Evolutionary conservation across 1,139 yeast species (phyloP).

Genomic region (Yamadazyma songkhlaensis): DNA sequence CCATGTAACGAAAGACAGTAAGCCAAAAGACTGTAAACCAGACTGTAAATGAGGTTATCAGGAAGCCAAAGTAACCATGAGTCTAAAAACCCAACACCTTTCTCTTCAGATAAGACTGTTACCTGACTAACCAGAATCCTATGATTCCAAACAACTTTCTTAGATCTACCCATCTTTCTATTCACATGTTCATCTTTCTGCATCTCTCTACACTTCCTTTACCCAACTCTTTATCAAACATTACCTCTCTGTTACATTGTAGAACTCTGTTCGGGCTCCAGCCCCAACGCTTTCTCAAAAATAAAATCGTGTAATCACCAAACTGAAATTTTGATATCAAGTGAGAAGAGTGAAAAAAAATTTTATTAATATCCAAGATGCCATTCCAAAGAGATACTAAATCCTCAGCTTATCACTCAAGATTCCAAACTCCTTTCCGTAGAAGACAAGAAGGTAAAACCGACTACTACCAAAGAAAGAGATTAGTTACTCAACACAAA

Average conservation of each 20-base stretch:
- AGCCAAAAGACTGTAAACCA: no score
- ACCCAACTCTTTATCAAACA: no score
- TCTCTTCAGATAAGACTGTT: no score
- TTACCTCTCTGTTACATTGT: background rate
- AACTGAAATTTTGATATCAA: conserved; percentile 6
- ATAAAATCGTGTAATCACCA: conserved; percentile 3
- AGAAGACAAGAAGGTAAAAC: conserved; percentile 99
- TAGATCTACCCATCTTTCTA: no score
- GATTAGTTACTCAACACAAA: conserved; percentile 99
- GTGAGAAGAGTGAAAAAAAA: conserved; percentile 4
- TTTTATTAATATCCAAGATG: conserved; percentile 44
- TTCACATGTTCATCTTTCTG: background rate
- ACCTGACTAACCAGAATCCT: no score
- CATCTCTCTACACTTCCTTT: background rate
- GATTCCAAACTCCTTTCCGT: conserved; percentile 99
- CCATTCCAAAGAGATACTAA: conserved; percentile 71
- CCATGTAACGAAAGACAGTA: no score
- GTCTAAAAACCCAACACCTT: no score
- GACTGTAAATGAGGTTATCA: no score
- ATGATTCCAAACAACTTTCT: no score
- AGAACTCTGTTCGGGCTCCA: no score
- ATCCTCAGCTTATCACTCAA: conserved; percentile 95
- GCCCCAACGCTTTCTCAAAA: background rate
- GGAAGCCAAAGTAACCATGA: no score
- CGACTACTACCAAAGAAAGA: conserved; percentile 99